phyloP scores from a whole-genome alignment of 352 stramenopile genomes.

The Pythium graminicola region DNA sequence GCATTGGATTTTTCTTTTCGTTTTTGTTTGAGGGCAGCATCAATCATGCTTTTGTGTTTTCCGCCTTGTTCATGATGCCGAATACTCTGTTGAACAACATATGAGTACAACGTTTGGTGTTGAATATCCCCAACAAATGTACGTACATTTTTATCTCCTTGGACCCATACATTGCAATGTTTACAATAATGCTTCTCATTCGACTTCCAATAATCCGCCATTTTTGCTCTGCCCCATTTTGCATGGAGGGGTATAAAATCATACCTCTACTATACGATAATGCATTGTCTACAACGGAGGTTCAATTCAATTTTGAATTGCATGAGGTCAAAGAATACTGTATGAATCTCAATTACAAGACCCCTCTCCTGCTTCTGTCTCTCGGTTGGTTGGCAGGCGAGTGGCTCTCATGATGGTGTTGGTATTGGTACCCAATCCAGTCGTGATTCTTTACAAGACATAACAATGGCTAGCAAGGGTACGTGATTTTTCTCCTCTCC shows the following conservation, averaged over 20 bases:
- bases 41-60: conserved; percentile 69
- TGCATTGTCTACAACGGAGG: neutral
- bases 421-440: conserved; percentile 23
- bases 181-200: conserved; percentile 78
- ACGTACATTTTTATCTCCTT: conserved; percentile 47
- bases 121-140: neutral
- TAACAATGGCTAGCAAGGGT: conserved; percentile 79
- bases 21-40: conserved; percentile 64
- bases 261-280: conserved; percentile 3
- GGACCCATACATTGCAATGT: conserved; percentile 87
- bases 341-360: conserved; percentile 5
- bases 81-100: conserved; percentile 42
- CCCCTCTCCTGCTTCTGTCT: neutral
- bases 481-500: conserved; percentile 24
- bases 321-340: neutral
- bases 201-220: conserved; percentile 67
- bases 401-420: conserved; percentile 25
- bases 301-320: conserved; percentile 27
- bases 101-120: neutral
- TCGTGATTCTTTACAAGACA: conserved; percentile 83
- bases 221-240: conserved; percentile 12
- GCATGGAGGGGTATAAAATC: conserved; percentile 3
- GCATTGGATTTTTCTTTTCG: conserved; percentile 65
- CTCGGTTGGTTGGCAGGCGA: conserved; percentile 25
- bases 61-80: conserved; percentile 75